Base-by-base conservation (phyloP, 2,329 filamentous ascomycete species). In the Cytospora piceicola region DNA sequence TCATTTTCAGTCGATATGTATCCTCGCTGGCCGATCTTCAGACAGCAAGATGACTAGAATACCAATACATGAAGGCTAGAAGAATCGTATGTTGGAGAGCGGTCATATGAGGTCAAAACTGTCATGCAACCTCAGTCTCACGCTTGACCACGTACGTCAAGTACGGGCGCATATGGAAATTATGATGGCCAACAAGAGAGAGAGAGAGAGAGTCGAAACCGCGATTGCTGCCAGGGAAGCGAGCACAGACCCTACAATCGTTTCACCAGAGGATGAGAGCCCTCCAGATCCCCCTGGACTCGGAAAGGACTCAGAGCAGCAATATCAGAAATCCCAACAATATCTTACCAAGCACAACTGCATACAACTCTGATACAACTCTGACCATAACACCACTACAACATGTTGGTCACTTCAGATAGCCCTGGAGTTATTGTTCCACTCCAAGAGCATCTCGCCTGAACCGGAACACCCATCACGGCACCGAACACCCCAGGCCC, bases 401-500 rank as follows among this genome's bases (percentile, higher is more conserved):
- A 7, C 17, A n/a, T 46, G 39, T n/a, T 9, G 9, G 6, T 20
- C 17, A n/a, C 17, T n/a, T 7, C 17, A 20, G 39, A n/a, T 17
- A 46, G 9, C 39, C 17, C 20, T 4, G 39, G 39, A 20, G 39
- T n/a, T n/a, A n/a, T 17, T 46, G 17, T 20, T 46, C 5, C 17
- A n/a, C 39, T n/a, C 39, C 39, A 46, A 46, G 15, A n/a, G 1
- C 39, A 20, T n/a, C 39, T n/a, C 32, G 7, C 32, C 17, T 5
- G 17, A 46, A 5, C 39, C 39, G 17, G 17, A 20, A 46, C 39
- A 4, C 39, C 39, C 17, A 20, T 6, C 17, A 20, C 36, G 36
- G 17, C 1, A 20, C 39, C 39, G 6, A n/a, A 6, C 39, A 9
- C 20, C 11, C 39, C 22, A 80, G 77, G 66, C 74, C 80, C 15